Conservation (phyloP, 169 alveolate genomes). For the Theileria annulata region DNA sequence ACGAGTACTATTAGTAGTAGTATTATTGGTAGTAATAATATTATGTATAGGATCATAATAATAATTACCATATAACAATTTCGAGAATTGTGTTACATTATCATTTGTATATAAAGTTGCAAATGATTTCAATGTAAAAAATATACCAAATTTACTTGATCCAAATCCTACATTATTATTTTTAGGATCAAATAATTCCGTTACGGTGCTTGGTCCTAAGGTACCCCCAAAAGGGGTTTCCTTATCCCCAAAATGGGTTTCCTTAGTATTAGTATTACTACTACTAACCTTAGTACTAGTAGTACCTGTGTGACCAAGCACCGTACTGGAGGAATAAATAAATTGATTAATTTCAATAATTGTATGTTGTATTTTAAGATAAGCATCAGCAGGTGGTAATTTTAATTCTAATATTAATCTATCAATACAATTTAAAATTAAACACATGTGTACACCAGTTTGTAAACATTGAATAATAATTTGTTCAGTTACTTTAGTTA, state of each 20-base stretch:
- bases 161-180: constrained; percentile 95
- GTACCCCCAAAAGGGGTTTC: too few species aligned
- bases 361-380: constrained; percentile 88
- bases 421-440: constrained; percentile 94
- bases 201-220: too few species aligned
- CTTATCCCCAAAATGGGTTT: too few species aligned
- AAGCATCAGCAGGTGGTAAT: constrained; percentile 99
- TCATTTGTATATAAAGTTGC: constrained; percentile 84
- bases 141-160: constrained; percentile 89
- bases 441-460: constrained; percentile 72
- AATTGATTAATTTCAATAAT: constrained; percentile 5
- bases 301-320: too few species aligned
- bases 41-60: constrained; percentile 77
- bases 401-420: constrained; percentile 94
- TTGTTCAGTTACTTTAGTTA: constrained; percentile 89
- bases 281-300: too few species aligned
- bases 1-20: constrained; percentile 59
- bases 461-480: constrained; percentile 82
- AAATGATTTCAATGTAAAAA: constrained; percentile 91
- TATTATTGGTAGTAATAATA: constrained; percentile 11
- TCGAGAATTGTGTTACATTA: constrained; percentile 75
- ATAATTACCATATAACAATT: constrained; percentile 89
- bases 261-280: too few species aligned
- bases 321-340: too few species aligned
- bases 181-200: constrained; percentile 84